Evolutionary conservation across 441 rosid species (phyloP).

Genomic region (Capsella rubella): DNA sequence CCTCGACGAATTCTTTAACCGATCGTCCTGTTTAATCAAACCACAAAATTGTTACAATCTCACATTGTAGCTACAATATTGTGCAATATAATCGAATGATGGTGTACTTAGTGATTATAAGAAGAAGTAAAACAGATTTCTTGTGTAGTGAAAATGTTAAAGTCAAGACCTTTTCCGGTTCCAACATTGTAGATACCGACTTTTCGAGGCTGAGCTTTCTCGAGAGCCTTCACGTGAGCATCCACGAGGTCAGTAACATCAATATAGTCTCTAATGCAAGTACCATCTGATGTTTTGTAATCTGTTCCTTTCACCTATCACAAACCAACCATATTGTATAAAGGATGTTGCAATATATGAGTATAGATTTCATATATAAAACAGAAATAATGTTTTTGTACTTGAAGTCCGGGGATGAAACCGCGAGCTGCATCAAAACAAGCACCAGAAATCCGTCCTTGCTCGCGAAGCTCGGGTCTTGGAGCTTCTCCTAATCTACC

Average conservation of each 20-base stretch:
- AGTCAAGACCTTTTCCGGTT: slow-evolving; percentile 54
- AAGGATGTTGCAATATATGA: background rate
- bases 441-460: slow-evolving; percentile 67
- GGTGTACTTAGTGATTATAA: background rate
- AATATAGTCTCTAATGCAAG: slow-evolving; percentile 64
- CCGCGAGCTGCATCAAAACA: slow-evolving; percentile 71
- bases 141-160: slow-evolving; percentile 22
- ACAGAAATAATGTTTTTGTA: background rate
- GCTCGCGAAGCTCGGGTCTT: slow-evolving; percentile 62
- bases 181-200: slow-evolving; percentile 70
- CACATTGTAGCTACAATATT: slow-evolving; percentile 3
- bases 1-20: slow-evolving; percentile 68
- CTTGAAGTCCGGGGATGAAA: slow-evolving; percentile 59
- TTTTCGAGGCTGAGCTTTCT: slow-evolving; percentile 57
- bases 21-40: slow-evolving; percentile 53
- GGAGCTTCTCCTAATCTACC: slow-evolving; percentile 75
- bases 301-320: slow-evolving; percentile 66
- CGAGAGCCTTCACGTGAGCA: slow-evolving; percentile 69
- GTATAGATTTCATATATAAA: background rate
- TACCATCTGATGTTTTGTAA: slow-evolving; percentile 61
- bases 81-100: background rate
- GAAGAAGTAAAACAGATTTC: background rate
- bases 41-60: slow-evolving; percentile 1
- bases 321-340: slow-evolving; percentile 25
- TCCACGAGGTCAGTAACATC: slow-evolving; percentile 66